phyloP scores from a whole-genome alignment of 768 basidiomycete genomes.

The Boletus rex-veris region DNA sequence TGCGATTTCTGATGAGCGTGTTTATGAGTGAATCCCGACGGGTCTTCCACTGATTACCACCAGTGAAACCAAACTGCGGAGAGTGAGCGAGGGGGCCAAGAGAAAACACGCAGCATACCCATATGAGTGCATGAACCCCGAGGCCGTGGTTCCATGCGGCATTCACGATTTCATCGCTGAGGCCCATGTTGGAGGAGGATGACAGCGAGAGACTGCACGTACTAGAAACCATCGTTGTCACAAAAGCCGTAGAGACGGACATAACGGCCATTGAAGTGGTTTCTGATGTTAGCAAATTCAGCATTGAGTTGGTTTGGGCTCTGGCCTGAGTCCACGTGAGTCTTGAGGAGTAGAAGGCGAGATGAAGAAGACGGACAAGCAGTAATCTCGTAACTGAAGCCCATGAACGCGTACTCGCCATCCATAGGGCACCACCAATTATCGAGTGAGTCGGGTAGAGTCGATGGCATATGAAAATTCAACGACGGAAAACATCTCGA shows the following conservation, averaged over 20 bases:
- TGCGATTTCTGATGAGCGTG: slow-evolving; percentile 54
- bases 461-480: slow-evolving; percentile 53
- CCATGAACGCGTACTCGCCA: slow-evolving; percentile 73
- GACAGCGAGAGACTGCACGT: neutral
- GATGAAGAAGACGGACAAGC: slow-evolving; percentile 42
- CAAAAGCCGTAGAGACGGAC: slow-evolving; percentile 49
- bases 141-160: slow-evolving; percentile 68
- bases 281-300: slow-evolving; percentile 60
- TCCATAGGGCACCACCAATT: slow-evolving; percentile 64
- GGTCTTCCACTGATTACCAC: slow-evolving; percentile 46
- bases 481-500: slow-evolving; percentile 38
- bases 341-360: neutral
- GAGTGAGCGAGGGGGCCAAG: neutral
- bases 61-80: slow-evolving; percentile 37
- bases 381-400: slow-evolving; percentile 73
- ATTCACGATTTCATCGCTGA: slow-evolving; percentile 53
- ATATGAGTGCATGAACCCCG: slow-evolving; percentile 74
- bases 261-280: slow-evolving; percentile 60
- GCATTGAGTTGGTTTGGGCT: slow-evolving; percentile 43
- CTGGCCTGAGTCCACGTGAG: slow-evolving; percentile 45
- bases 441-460: slow-evolving; percentile 41
- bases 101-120: slow-evolving; percentile 42
- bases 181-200: neutral
- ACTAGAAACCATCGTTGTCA: slow-evolving; percentile 41
- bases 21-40: slow-evolving; percentile 52